Percentiles rank a stretch among this genome's conserved stretches.
These are phyloP conservation scores for Saccharum hybrid DNA, from an alignment of 202 grass and related monocot species.

Conservation along the genomic window DNA sequence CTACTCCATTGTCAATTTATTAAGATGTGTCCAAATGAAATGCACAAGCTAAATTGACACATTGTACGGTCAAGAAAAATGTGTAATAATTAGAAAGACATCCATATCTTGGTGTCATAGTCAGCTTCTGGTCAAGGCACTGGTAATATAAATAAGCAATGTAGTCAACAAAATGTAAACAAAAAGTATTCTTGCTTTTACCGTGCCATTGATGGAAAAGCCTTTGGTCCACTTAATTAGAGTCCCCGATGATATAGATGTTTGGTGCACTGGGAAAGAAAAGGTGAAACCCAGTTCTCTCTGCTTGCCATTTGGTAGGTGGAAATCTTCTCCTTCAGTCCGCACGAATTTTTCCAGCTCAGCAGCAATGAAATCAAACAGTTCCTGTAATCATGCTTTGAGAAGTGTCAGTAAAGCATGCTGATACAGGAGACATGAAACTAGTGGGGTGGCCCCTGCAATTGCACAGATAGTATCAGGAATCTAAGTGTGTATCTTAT, in stretches of 20 bases:
- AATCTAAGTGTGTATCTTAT: neutral
- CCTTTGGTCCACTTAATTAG: constrained; percentile 99
- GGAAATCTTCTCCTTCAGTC: constrained; percentile 80
- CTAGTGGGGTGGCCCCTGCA: constrained; percentile 5
- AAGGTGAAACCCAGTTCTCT: constrained; percentile 98
- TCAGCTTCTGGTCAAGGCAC: constrained; percentile 3
- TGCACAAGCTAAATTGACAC: constrained; percentile 14
- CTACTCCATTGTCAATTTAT: constrained; percentile 2
- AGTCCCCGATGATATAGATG: constrained; percentile 80
- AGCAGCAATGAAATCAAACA: constrained; percentile 95
- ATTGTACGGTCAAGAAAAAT: constrained; percentile 8
- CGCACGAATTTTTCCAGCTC: constrained; percentile 77
- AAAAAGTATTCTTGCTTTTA: constrained; percentile 46
- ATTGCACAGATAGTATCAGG: neutral
- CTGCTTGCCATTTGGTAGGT: constrained; percentile 75
- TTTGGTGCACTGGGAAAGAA: constrained; percentile 95
- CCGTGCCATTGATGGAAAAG: constrained; percentile 82
- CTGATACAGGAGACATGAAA: constrained; percentile 38
- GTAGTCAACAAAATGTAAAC: constrained; percentile 4
- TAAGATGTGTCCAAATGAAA: neutral
- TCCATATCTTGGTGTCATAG: neutral
- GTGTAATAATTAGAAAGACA: neutral
- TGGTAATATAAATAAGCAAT: neutral
- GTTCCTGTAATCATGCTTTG: constrained; percentile 58
- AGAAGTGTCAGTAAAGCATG: constrained; percentile 40